phyloP scores from a whole-genome alignment of 768 basidiomycete genomes.

The Vishniacozyma victoriae region DNA sequence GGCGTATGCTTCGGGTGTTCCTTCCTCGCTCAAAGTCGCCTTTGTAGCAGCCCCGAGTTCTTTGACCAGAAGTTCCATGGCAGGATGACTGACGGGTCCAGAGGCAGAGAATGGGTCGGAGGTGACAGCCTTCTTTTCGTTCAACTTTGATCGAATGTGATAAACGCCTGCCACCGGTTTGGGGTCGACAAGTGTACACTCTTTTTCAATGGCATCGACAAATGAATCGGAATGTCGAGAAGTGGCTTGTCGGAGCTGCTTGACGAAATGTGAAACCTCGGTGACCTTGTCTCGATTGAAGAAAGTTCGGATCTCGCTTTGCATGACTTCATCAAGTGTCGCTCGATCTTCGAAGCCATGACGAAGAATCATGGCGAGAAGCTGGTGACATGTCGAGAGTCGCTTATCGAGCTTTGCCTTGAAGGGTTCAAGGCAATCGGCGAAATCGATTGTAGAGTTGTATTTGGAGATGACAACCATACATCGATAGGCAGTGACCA shows the following conservation, averaged over 20 bases:
- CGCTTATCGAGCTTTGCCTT: constrained; percentile 56
- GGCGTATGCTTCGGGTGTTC: constrained; percentile 6
- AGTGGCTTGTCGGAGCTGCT: constrained; percentile 69
- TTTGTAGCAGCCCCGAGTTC: constrained; percentile 11
- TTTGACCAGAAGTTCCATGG: constrained; percentile 8
- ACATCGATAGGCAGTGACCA: constrained; percentile 72
- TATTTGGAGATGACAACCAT: constrained; percentile 79
- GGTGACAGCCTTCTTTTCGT: not conserved
- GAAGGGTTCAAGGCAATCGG: no score
- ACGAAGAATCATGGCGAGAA: constrained; percentile 80
- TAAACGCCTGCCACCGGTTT: constrained; percentile 52
- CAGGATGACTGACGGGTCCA: not conserved
- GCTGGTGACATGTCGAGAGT: constrained; percentile 70
- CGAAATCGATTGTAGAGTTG: constrained; percentile 47
- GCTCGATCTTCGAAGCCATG: constrained; percentile 76
- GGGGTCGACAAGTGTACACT: constrained; percentile 68
- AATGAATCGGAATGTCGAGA: constrained; percentile 74
- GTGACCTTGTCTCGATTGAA: constrained; percentile 59
- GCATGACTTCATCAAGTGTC: constrained; percentile 64
- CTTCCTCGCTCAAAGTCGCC: no score
- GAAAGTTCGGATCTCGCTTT: constrained; percentile 73
- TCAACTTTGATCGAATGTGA: constrained; percentile 57
- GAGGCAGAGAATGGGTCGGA: constrained; percentile 17
- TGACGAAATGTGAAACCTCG: constrained; percentile 68
- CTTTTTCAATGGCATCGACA: constrained; percentile 62